These are phyloP conservation scores for Nicotiana sylvestris DNA, from an alignment of 257 asterid species.

Conservation along the genomic window DNA sequence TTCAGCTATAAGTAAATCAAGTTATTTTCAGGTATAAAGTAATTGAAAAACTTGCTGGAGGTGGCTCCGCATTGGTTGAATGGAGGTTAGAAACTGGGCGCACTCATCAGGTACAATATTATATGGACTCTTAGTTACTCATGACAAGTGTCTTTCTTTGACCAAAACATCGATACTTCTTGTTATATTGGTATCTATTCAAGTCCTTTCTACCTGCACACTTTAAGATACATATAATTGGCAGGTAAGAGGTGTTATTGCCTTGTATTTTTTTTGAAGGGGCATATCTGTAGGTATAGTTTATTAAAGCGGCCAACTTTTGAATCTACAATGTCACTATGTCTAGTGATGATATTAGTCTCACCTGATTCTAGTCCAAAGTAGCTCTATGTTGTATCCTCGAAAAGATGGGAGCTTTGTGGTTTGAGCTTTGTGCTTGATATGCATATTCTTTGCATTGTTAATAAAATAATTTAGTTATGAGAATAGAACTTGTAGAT, in stretches of 20 bases:
- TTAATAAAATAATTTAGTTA: background rate
- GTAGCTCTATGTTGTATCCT: background rate
- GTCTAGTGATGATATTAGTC: background rate
- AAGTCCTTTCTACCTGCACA: background rate
- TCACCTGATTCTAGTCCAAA: background rate
- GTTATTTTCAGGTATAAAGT: slow-evolving; percentile 64
- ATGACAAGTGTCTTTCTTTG: background rate
- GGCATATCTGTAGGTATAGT: background rate
- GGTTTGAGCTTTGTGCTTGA: background rate
- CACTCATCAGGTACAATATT: slow-evolving; percentile 75
- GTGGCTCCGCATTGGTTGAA: slow-evolving; percentile 85
- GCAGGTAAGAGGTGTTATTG: background rate
- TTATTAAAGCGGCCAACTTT: background rate
- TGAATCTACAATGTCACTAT: background rate
- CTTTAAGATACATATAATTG: background rate
- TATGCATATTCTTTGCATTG: background rate
- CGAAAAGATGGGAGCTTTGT: background rate
- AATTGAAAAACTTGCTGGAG: slow-evolving; percentile 78
- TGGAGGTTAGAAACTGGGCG: slow-evolving; percentile 99
- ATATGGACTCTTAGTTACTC: slow-evolving; percentile 4
- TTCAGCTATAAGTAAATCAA: background rate
- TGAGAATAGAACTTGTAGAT: background rate
- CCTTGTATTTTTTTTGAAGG: background rate
- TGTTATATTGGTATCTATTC: background rate
- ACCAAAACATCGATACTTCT: background rate